These are phyloP conservation scores for Rhizopus arrhizus DNA, from an alignment of 371 early-diverging fungal species.

Conservation along the genomic window DNA sequence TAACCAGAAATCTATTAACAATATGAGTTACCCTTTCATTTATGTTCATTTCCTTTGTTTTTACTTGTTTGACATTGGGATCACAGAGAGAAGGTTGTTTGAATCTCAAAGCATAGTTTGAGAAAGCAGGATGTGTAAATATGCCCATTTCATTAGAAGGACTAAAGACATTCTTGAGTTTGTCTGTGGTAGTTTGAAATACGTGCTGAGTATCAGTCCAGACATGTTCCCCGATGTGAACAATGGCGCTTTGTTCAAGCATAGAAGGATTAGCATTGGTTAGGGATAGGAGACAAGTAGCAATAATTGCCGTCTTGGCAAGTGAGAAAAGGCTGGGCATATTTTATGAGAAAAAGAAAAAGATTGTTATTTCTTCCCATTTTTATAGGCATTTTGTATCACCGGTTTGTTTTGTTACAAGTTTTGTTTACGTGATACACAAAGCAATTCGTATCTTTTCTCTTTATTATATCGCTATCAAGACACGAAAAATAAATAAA, in stretches of 20 bases:
- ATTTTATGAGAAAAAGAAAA: slow-evolving; percentile 9
- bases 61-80: slow-evolving; percentile 43
- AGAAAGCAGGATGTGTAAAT: slow-evolving; percentile 66
- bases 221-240: slow-evolving; percentile 22
- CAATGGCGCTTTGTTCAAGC: slow-evolving; percentile 32
- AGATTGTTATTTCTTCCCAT: background rate
- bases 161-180: slow-evolving; percentile 27
- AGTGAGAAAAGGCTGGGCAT: slow-evolving; percentile 34
- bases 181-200: slow-evolving; percentile 17
- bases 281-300: slow-evolving; percentile 20
- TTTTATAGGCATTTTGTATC: too few relatives aligned
- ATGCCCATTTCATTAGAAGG: slow-evolving; percentile 34
- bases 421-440: too few relatives aligned
- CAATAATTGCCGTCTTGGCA: slow-evolving; percentile 27
- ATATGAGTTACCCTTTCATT: background rate
- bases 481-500: too few relatives aligned
- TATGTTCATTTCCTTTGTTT: background rate
- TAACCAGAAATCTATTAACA: slow-evolving; percentile 69
- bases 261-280: slow-evolving; percentile 26
- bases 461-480: too few relatives aligned
- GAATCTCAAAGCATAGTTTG: slow-evolving; percentile 72
- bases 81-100: slow-evolving; percentile 68
- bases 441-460: too few relatives aligned
- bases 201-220: slow-evolving; percentile 36
- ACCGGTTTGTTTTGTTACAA: too few relatives aligned